Base-by-base conservation (phyloP, 75 land plant species). In the Cryptomeria japonica region DNA sequence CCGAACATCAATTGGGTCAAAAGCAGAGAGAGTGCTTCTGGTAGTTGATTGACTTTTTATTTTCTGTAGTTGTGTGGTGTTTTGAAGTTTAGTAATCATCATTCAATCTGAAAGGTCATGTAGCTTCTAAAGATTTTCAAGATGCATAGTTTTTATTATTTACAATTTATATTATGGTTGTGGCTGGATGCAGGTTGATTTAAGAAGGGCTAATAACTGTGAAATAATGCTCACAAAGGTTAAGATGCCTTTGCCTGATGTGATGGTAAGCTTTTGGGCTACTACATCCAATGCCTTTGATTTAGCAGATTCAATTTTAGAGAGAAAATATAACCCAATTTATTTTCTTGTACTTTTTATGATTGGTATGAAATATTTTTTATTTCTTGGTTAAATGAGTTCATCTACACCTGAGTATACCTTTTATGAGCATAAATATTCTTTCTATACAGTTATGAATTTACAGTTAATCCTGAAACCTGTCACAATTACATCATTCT, bases 191-290 rank as follows among this genome's bases (percentile, higher is more conserved):
- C 93, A 98, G 99, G 92, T 98, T 90, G 99, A 98, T 68, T 90
- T 97, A 38, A 88, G 97, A 88, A 91, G 99, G 88, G 99, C 99
- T 36, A 89, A 96, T 89, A 97, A 95, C 82, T 97, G 99, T 93
- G 99, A 94, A 91, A 98, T 98, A 53, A 96, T 98, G 99, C 96
- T 98, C 25, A 89, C 99, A 64, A 97, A 97, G 86, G 96, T 98
- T 31, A 98, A 98, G 88, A 93, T 98, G 86, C 99, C 99, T 47
- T 87, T 97, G 90, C 89, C 97, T 79, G 99, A 96, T 88, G 92
- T 98, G 88, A 89, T 94, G 95, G 99, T 98, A 93, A 88, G 88
- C 70, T 86, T 34, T 25, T 38, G 83, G 46, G 31, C 47, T 28
- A 31, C 15, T 10, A 44, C 14, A 44, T 28, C 5, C 9, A 19